These are phyloP conservation scores for Athelia sp. DNA, from an alignment of 1,284 basidiomycete species.

Conservation along the genomic window DNA sequence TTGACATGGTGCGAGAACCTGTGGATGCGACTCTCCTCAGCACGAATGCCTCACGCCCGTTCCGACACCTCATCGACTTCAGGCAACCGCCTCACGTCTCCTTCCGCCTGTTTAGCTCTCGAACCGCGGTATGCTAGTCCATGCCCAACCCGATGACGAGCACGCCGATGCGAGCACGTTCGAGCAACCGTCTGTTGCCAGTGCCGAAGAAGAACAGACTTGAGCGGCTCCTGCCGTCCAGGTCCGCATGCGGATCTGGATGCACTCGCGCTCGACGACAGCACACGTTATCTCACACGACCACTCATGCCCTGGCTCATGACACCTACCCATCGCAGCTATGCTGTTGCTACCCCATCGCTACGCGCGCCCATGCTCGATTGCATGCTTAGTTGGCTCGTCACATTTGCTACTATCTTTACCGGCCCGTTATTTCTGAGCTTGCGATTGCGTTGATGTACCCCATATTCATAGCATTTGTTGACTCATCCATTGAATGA, in stretches of 20 bases:
- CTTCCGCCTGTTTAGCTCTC: neutral
- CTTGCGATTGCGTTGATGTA: constrained; percentile 13
- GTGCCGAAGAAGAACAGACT: neutral
- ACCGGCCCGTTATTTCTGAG: constrained; percentile 19
- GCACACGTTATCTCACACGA: neutral
- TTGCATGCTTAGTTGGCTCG: neutral
- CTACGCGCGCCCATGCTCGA: neutral
- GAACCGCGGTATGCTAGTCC: constrained; percentile 1
- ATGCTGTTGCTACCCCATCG: no score
- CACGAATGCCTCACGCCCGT: neutral
- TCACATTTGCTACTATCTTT: constrained; percentile 4
- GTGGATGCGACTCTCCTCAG: constrained; percentile 2
- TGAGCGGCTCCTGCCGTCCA: constrained; percentile 1
- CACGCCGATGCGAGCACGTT: neutral
- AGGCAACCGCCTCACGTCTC: neutral
- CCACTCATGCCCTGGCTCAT: constrained; percentile 1
- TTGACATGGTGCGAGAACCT: neutral
- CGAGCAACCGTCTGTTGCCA: neutral
- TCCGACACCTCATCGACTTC: neutral
- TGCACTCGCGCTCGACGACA: neutral
- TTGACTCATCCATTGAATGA: constrained; percentile 36
- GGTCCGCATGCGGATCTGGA: constrained; percentile 1
- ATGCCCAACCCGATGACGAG: constrained; percentile 3
- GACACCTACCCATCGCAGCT: neutral
- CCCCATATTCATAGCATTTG: constrained; percentile 16